Evolutionary conservation across 164 flowering plant genomes (phyloP), one percentile per base, ranked within the genome.

Genomic region (Aristolochia fimbriata): DNA sequence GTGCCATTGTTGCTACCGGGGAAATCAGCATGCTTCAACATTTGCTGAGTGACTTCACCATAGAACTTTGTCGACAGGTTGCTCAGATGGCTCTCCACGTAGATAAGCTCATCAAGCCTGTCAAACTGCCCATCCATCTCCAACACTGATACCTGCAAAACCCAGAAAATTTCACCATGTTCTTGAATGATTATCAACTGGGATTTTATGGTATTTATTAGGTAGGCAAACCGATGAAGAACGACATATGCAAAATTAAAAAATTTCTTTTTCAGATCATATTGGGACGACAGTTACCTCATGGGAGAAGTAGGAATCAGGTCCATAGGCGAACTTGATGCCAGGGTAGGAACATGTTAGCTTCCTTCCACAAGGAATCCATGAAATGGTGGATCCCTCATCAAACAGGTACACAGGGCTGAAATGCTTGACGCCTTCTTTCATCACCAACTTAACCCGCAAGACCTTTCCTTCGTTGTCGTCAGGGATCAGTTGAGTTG

Each of bases 101-200:
- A 93, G 11, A 93, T 89, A 11, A 93, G 85, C 68, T 93, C 98
- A 65, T 89, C 97, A 70, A 93, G 59, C 78, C 94, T 86, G 80
- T 93, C 97, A 62, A 93, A 89, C 62, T 84, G 90, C n/a, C 98
- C 98, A 67, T 93, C 98, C 98, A 93, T 93, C 74, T 93, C 97
- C 82, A 93, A 51, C 27, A 93, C 82, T n/a, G 97, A 87, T 20
- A 93, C 98, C 98, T 92, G 52, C 7, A 8, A 13, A 49, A 2
- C 19, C 43, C 5, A 20, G 17, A 17, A 17, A n/a, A 16, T 17
- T 9, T 0, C 52, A 15, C 9, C 52, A 17, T 15, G 19, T 49
- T 49, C 22, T 49, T 49, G 52, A 7, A 21, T 37, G 37, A 31
- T 31, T 31, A 31, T 31, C n/a, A n/a, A n/a, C n/a, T n/a, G n/a